A percentile compares a stretch with the other conserved stretches of the same genome.
Evolutionary conservation across 2,329 filamentous ascomycete species (phyloP).

Genomic region (Penicillium sumatraense): DNA sequence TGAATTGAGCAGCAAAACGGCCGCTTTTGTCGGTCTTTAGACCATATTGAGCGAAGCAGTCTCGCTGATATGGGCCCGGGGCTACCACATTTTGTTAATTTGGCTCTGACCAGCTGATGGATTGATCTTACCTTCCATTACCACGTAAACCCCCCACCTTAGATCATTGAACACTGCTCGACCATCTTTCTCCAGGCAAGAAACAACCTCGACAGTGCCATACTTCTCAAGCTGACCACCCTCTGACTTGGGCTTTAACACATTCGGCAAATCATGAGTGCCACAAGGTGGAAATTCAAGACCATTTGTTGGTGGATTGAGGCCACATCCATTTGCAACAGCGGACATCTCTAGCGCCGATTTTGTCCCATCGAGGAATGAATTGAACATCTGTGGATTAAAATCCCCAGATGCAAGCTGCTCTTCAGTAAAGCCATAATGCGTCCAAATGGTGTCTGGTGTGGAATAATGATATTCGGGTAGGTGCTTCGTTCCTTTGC

Average conservation of each 20-base stretch:
- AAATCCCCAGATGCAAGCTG: not conserved
- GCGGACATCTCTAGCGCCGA: not conserved
- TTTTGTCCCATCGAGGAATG: not conserved
- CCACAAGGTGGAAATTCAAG: not conserved
- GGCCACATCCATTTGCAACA: not conserved
- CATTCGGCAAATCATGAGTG: not conserved
- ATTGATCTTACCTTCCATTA: not conserved
- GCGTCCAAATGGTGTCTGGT: not conserved
- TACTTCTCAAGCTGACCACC: not conserved
- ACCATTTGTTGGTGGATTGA: not conserved
- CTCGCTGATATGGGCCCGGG: not conserved
- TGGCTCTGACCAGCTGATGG: not conserved
- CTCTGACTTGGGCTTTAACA: not conserved
- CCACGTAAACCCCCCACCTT: not conserved
- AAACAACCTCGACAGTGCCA: not conserved
- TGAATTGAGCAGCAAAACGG: not conserved
- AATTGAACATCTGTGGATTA: not conserved
- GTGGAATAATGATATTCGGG: not conserved
- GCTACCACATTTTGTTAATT: not conserved
- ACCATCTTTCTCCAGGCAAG: not conserved
- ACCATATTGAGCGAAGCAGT: not conserved
- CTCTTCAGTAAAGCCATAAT: not conserved
- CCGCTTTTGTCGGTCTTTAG: not conserved
- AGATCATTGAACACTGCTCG: not conserved
- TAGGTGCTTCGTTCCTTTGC: not conserved